Percentiles rank a stretch among this genome's conserved stretches.
These are phyloP conservation scores for Phellinidium pouzarii DNA, from an alignment of 1,284 basidiomycete genomes.

Conservation along the genomic window DNA sequence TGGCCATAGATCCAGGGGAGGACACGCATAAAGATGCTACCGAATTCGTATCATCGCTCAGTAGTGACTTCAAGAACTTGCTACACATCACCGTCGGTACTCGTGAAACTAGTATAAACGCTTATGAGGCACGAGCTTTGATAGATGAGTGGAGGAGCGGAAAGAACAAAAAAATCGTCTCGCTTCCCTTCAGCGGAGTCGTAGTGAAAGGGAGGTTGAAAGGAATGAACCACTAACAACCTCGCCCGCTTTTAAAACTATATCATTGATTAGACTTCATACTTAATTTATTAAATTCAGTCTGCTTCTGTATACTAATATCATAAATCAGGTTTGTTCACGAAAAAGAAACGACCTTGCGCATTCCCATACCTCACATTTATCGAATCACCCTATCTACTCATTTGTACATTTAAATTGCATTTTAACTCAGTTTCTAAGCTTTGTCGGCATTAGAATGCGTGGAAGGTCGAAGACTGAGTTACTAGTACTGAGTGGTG, in stretches of 20 bases:
- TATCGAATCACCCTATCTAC: neutral
- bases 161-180: conserved; percentile 27
- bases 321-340: too few relatives aligned
- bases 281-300: too few relatives aligned
- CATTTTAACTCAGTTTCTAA: too few relatives aligned
- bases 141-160: conserved; percentile 51
- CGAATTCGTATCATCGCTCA: conserved; percentile 40
- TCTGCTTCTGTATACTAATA: too few relatives aligned
- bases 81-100: conserved; percentile 93
- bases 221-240: too few relatives aligned
- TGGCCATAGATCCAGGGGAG: conserved; percentile 28
- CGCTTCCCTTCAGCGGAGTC: conserved; percentile 31
- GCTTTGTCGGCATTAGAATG: too few relatives aligned
- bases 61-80: conserved; percentile 43
- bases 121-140: conserved; percentile 68
- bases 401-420: neutral
- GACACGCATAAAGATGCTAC: conserved; percentile 35
- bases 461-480: too few relatives aligned
- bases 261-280: too few relatives aligned
- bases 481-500: too few relatives aligned
- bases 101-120: conserved; percentile 39
- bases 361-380: too few relatives aligned
- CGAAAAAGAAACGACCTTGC: neutral
- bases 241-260: too few relatives aligned
- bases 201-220: conserved; percentile 36